Percentiles rank a stretch among this genome's conserved stretches.
Evolutionary conservation across 257 asterid genomes (phyloP).

Genomic region (Parsonsia alboflavescens): DNA sequence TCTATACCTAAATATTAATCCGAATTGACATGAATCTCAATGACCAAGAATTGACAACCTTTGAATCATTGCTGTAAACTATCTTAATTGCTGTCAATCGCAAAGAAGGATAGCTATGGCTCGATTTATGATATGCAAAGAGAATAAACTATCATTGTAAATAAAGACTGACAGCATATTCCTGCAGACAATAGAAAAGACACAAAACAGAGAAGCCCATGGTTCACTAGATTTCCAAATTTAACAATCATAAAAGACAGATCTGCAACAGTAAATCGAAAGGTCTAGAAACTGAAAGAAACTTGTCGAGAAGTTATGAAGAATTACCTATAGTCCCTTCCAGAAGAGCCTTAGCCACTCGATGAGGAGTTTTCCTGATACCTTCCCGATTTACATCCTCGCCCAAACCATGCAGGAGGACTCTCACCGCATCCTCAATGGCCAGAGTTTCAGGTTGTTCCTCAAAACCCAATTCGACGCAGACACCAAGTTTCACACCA

Average conservation of each 20-base stretch:
- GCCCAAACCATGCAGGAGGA: slow-evolving; percentile 80
- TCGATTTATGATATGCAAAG: background rate
- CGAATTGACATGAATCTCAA: too few relatives aligned
- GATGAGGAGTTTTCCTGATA: slow-evolving; percentile 68
- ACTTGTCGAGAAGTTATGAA: slow-evolving; percentile 9
- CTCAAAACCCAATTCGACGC: slow-evolving; percentile 49
- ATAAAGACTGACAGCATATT: background rate
- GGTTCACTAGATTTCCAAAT: background rate
- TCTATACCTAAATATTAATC: too few relatives aligned
- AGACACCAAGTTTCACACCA: slow-evolving; percentile 45
- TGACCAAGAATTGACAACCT: too few relatives aligned
- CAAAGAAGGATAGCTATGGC: background rate
- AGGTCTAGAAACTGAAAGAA: background rate
- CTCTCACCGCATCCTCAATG: slow-evolving; percentile 81
- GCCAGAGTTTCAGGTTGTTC: slow-evolving; percentile 43
- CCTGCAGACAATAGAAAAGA: background rate
- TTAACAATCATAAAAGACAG: background rate
- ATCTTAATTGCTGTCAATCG: background rate
- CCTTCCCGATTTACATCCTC: slow-evolving; percentile 94
- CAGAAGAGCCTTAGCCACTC: slow-evolving; percentile 81
- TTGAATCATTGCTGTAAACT: background rate
- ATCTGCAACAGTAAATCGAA: background rate
- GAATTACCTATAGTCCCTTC: slow-evolving; percentile 83
- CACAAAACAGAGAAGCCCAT: background rate
- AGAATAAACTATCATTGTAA: background rate